Base-by-base conservation (phyloP, 768 basidiomycete genomes). In the Pilatotrama ljubarskyi region DNA sequence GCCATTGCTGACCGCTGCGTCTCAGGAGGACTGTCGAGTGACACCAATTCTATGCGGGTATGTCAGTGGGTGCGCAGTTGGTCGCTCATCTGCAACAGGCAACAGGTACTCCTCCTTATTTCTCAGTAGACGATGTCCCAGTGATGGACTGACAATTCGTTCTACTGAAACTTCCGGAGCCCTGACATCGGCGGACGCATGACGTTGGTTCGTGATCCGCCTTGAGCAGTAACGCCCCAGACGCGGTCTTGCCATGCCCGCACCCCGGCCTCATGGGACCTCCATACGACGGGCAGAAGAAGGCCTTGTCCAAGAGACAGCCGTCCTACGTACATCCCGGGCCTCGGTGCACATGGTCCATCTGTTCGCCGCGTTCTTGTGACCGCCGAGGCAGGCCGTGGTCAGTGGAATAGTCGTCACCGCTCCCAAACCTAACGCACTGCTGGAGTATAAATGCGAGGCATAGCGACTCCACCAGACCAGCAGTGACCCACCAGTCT, bases 241-340 rank as follows among this genome's bases (percentile, higher is more conserved):
- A 24, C 10, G 29, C 59, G 59, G 59, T 36, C 44, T 42, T 54
- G 47, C n/a, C 20, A 61, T 61, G 40, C 40, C 59, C 59, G 59
- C 29, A 37, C 36, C 29, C 14, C 40, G 53, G 53, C 51, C 59
- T 20, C 59, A 61, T 55, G 59, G 37, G 47, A 47, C 18, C 22
- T 42, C 53, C 7, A 42, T 10, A 36, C 18, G 22, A 38, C 22
- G 20, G 29, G 38, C n/a, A 47, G 29, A 14, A n/a, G 41, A 0
- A 40, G 47, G 46, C 13, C 37, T 35, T 59, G 43, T 47, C 14
- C 41, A 32, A 50, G 35, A n/a, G 40, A 43, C 42, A 29, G 59
- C 17, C 29, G n/a, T 54, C 32, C 52, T 17, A 42, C 26, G 29
- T 26, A 11, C 53, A 24, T 20, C 37, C 38, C 38, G 26, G 47